Conservation (phyloP, 768 basidiomycete species). For the Termitomyces sp. region DNA sequence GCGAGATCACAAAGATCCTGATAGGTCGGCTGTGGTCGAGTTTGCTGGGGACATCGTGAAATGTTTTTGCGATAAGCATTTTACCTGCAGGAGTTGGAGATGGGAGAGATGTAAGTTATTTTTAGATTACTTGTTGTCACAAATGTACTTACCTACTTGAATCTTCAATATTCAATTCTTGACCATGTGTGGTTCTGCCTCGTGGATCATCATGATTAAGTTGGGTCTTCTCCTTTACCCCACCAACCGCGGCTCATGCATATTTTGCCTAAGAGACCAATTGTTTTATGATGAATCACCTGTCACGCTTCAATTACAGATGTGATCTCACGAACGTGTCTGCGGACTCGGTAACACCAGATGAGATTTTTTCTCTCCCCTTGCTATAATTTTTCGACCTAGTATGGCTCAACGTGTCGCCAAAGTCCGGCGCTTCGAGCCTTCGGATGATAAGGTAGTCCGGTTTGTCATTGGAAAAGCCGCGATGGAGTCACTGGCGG, state of each 20-base stretch:
- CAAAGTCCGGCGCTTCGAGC: constrained; percentile 45
- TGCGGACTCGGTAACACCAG: neutral
- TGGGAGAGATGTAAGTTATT: constrained; percentile 7
- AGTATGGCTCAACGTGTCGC: constrained; percentile 38
- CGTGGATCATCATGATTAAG: neutral
- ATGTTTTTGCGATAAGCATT: constrained; percentile 82
- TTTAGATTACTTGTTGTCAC: neutral
- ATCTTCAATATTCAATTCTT: neutral
- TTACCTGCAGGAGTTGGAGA: neutral
- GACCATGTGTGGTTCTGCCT: neutral
- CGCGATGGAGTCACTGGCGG: constrained; percentile 59
- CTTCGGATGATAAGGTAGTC: constrained; percentile 52
- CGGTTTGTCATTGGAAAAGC: constrained; percentile 61
- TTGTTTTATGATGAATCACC: neutral
- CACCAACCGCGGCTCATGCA: neutral
- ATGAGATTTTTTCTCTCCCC: constrained; percentile 2
- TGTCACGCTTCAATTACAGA: neutral
- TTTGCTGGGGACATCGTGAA: constrained; percentile 70
- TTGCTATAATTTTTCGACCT: neutral
- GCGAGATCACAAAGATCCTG: constrained; percentile 79
- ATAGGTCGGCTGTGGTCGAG: constrained; percentile 58
- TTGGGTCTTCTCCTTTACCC: neutral
- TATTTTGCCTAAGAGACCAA: neutral
- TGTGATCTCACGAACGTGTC: constrained; percentile 1
- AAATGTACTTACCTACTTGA: constrained; percentile 14